These are phyloP conservation scores for Nothophaeocryptopus gaeumannii DNA, from an alignment of 2,329 filamentous ascomycete genomes.

Conservation along the genomic window DNA sequence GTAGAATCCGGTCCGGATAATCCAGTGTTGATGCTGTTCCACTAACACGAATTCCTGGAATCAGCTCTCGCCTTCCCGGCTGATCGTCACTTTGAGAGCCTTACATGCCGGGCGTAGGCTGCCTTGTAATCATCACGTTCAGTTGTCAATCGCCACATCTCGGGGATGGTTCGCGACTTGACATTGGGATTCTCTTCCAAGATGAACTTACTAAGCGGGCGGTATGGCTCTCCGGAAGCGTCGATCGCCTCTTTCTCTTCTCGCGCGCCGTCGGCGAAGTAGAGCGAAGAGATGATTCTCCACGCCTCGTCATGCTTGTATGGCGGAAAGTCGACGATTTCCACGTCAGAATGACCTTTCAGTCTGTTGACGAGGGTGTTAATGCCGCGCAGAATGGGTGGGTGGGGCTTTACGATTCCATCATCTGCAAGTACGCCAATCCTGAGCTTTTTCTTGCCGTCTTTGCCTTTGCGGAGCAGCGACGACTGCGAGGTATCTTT, in stretches of 20 bases:
- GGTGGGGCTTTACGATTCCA: conserved; percentile 62
- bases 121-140: conserved; percentile 46
- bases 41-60: conserved; percentile 21
- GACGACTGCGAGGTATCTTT: conserved; percentile 13
- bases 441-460: conserved; percentile 43
- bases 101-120: conserved; percentile 41
- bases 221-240: conserved; percentile 56
- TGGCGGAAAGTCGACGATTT: conserved; percentile 52
- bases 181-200: conserved; percentile 54
- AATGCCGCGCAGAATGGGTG: conserved; percentile 61
- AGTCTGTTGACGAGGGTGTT: conserved; percentile 46
- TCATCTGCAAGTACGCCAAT: conserved; percentile 66
- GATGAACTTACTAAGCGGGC: conserved; percentile 60
- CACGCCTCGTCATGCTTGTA: conserved; percentile 51
- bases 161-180: conserved; percentile 41
- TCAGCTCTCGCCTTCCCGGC: too few relatives aligned
- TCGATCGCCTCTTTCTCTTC: conserved; percentile 52
- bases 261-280: conserved; percentile 61
- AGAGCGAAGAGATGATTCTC: conserved; percentile 48
- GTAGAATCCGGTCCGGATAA: conserved; percentile 24
- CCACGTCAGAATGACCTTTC: conserved; percentile 46
- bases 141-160: conserved; percentile 43
- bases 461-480: conserved; percentile 20
- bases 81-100: too few relatives aligned
- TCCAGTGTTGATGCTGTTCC: conserved; percentile 43